Evolutionary conservation across 1,284 basidiomycete genomes (phyloP).

Genomic region (Ganoderma sinense): DNA sequence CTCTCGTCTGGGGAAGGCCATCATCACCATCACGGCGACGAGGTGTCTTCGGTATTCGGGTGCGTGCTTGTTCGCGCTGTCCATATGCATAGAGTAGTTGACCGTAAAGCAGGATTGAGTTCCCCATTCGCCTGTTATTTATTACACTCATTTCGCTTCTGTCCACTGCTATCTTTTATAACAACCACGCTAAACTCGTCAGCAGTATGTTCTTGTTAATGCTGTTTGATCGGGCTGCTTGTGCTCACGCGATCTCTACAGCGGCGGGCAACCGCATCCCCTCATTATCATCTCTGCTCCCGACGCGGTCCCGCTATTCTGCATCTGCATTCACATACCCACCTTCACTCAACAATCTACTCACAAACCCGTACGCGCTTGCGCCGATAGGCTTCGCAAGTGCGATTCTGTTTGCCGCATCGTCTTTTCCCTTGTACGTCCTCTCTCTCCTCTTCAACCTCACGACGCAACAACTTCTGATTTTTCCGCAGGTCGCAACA

Average conservation of each 20-base stretch:
- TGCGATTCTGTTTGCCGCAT: constrained; percentile 50
- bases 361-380: constrained; percentile 62
- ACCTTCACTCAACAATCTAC: constrained; percentile 46
- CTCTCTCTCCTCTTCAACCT: background rate
- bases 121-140: constrained; percentile 70
- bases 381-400: constrained; percentile 51
- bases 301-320: constrained; percentile 47
- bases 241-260: constrained; percentile 30
- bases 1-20: constrained; percentile 71
- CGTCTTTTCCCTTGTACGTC: constrained; percentile 61
- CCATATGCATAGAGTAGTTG: background rate
- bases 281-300: constrained; percentile 51
- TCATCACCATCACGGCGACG: constrained; percentile 65
- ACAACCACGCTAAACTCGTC: constrained; percentile 75
- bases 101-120: constrained; percentile 60
- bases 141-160: constrained; percentile 65
- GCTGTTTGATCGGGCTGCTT: background rate
- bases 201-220: constrained; percentile 55
- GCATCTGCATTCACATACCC: constrained; percentile 44
- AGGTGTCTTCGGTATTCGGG: constrained; percentile 50
- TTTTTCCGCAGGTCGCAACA: constrained; percentile 59
- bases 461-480: background rate
- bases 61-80: constrained; percentile 32
- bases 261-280: constrained; percentile 65
- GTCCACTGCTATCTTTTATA: constrained; percentile 60